phyloP scores from a whole-genome alignment of 768 basidiomycete genomes.

The Sistotremastrum niveocremeum region DNA sequence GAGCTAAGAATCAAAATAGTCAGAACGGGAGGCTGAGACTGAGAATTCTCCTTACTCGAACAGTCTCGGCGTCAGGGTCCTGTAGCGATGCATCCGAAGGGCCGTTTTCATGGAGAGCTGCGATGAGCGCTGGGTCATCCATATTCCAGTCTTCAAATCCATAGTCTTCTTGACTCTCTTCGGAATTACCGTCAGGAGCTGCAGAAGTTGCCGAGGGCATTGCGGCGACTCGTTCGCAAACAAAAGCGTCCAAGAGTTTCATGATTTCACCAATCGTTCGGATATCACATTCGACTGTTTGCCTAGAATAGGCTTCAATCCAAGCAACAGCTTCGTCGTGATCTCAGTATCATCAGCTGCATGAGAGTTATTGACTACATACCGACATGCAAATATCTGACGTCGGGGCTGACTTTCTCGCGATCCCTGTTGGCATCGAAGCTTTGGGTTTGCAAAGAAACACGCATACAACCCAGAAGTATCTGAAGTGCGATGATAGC shows the following conservation, averaged over 20 bases:
- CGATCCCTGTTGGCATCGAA: no score
- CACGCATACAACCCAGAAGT: constrained; percentile 41
- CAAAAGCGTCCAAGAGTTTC: constrained; percentile 24
- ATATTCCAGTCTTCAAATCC: constrained; percentile 44
- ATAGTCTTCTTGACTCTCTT: constrained; percentile 74
- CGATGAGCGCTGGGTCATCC: constrained; percentile 44
- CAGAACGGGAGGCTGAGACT: neutral
- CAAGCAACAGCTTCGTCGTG: no score
- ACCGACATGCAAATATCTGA: no score
- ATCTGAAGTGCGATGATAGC: constrained; percentile 32
- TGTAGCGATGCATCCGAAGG: no score
- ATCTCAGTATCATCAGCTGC: no score
- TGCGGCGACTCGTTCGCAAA: constrained; percentile 38
- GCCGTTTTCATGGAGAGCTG: constrained; percentile 32
- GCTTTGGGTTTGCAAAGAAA: no score
- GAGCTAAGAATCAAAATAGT: constrained; percentile 22
- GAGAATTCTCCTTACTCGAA: constrained; percentile 29
- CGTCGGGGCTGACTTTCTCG: no score
- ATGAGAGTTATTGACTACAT: no score
- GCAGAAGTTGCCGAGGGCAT: constrained; percentile 20
- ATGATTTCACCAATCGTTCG: no score
- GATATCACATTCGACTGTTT: no score
- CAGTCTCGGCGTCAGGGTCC: constrained; percentile 3
- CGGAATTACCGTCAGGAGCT: constrained; percentile 24
- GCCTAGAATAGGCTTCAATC: no score